phyloP scores from a whole-genome alignment of 1,284 basidiomycete species.

The Caloboletus inedulis region DNA sequence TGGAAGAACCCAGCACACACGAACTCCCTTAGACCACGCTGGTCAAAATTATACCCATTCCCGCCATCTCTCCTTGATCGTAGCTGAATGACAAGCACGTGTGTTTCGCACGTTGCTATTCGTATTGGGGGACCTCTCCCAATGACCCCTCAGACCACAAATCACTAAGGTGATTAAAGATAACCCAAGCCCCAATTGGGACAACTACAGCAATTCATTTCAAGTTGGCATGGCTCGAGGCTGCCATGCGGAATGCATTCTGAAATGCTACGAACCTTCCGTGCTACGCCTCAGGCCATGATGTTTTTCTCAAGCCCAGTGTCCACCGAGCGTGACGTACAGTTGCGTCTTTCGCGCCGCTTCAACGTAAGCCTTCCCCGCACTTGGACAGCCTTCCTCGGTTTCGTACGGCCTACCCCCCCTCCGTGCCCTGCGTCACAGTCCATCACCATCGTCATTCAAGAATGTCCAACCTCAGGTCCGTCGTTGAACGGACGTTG shows the following conservation, averaged over 20 bases:
- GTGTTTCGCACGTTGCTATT: constrained; percentile 6
- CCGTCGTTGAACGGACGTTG: constrained; percentile 10
- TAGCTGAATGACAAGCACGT: not conserved
- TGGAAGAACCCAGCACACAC: not conserved
- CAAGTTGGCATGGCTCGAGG: not conserved
- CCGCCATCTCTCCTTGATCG: constrained; percentile 1
- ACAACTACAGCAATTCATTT: not conserved
- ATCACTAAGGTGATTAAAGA: not conserved
- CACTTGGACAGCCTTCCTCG: not conserved
- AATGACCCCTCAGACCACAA: not conserved
- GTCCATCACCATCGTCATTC: not conserved
- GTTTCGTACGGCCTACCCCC: not conserved
- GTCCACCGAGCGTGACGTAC: constrained; percentile 1
- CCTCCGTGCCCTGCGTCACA: not conserved
- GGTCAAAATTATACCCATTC: not conserved
- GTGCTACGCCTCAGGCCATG: not conserved
- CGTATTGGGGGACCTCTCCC: not conserved
- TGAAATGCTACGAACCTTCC: not conserved
- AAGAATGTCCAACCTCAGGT: constrained; percentile 12
- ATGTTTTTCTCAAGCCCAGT: constrained; percentile 1
- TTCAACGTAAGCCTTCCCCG: not conserved
- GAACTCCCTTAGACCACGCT: not conserved
- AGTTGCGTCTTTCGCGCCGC: not conserved
- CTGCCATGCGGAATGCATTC: not conserved
- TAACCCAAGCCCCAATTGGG: not conserved